Evolutionary conservation across 1,284 basidiomycete genomes (phyloP).

Genomic region (Athelia psychrophila): DNA sequence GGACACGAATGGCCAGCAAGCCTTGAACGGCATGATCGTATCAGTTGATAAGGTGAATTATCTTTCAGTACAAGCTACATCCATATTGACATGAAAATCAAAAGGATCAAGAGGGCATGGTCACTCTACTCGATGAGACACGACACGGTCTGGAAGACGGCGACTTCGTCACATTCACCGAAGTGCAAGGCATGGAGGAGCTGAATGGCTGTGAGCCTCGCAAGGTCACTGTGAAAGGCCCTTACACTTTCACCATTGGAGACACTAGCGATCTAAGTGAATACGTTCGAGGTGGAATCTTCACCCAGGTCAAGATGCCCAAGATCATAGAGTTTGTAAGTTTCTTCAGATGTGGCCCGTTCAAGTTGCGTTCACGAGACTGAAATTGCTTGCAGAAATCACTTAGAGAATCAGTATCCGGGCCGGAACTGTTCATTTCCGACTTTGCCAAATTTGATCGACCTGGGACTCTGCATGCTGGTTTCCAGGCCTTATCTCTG

Average conservation of each 20-base stretch:
- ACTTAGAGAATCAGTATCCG: conserved; percentile 79
- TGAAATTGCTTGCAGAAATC: conserved; percentile 68
- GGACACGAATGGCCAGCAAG: conserved; percentile 94
- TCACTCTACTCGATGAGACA: conserved; percentile 96
- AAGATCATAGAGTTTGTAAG: conserved; percentile 91
- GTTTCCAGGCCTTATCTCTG: conserved; percentile 91
- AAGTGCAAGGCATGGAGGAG: conserved; percentile 94
- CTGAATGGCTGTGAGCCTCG: conserved; percentile 90
- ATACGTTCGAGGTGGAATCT: conserved; percentile 91
- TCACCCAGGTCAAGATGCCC: conserved; percentile 99
- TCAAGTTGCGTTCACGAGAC: neutral
- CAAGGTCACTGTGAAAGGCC: conserved; percentile 92
- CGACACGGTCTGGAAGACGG: conserved; percentile 98
- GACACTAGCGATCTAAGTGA: conserved; percentile 78
- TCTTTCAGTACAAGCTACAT: conserved; percentile 1
- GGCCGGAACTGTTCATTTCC: conserved; percentile 91
- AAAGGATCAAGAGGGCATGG: conserved; percentile 84
- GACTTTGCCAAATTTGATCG: conserved; percentile 99
- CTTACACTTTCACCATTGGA: conserved; percentile 94
- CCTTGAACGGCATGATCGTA: conserved; percentile 94
- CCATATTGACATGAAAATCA: conserved; percentile 3
- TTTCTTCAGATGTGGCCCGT: conserved; percentile 13
- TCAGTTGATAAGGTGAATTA: conserved; percentile 74
- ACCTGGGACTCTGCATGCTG: conserved; percentile 87
- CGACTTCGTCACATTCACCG: conserved; percentile 96